Percentiles rank a stretch among this genome's conserved stretches.
Evolutionary conservation across 2,329 filamentous ascomycete species (phyloP).

Genomic region (Talaromyces sp.): DNA sequence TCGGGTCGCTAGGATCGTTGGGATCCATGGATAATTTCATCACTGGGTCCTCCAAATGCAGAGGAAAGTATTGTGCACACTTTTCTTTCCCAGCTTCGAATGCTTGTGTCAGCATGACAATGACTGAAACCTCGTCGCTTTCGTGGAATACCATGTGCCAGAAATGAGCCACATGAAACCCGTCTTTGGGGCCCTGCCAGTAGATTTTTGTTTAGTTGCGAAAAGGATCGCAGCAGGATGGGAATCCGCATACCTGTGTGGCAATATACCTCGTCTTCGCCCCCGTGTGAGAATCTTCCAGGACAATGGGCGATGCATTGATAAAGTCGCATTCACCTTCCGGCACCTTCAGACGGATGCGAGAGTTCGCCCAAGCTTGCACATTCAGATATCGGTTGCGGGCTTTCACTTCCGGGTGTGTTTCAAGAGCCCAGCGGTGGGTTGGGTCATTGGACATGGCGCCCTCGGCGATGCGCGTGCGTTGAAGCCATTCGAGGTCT

Average conservation of each 20-base stretch:
- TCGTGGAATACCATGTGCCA: conserved; percentile 96
- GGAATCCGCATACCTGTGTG: conserved; percentile 56
- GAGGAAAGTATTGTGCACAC: conserved; percentile 83
- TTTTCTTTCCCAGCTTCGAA: conserved; percentile 73
- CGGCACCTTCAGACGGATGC: conserved; percentile 73
- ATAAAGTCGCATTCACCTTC: conserved; percentile 70
- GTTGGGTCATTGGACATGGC: conserved; percentile 39
- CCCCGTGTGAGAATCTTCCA: conserved; percentile 48
- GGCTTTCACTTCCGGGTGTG: conserved; percentile 49
- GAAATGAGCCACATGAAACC: conserved; percentile 66
- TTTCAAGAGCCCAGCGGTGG: conserved; percentile 56
- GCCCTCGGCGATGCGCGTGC: conserved; percentile 47
- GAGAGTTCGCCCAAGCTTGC: conserved; percentile 81
- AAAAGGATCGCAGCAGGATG: background rate
- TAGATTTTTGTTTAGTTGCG: background rate
- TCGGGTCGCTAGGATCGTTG: conserved; percentile 31
- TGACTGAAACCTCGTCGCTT: conserved; percentile 66
- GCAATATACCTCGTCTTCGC: conserved; percentile 68
- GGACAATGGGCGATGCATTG: conserved; percentile 68
- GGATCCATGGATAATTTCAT: conserved; percentile 35
- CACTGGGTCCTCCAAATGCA: conserved; percentile 47
- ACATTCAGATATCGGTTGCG: conserved; percentile 89
- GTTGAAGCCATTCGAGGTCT: conserved; percentile 57
- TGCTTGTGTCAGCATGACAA: conserved; percentile 92
- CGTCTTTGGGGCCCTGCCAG: conserved; percentile 66